Base-by-base conservation (phyloP, 495 filamentous ascomycete species). In the Letharia columbiana region DNA sequence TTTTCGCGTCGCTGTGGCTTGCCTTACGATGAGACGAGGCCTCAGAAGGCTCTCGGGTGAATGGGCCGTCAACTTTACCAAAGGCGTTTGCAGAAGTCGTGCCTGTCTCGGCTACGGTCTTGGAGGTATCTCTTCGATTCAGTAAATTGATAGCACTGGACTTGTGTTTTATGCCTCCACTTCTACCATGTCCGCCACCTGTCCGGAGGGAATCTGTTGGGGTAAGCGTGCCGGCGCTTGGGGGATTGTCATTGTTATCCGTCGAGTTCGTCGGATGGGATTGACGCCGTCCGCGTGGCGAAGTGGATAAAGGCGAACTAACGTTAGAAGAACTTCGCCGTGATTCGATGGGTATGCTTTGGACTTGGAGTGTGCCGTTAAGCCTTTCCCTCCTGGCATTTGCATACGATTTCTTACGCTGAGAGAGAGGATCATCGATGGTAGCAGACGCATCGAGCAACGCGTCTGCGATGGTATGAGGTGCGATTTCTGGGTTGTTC, bases 381-480 rank as follows among this genome's bases (percentile, higher is more conserved):
- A 83, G 63, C 31, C 78, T 74, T 47, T 76, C 78, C 72, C 72
- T 84, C 76, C 78, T 80, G 73, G 69, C 80, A 75, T 80, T 81
- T 69, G 81, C 67, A 61, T 83, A 77, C 61, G 81, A 81, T 71
- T 82, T 79, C 69, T 86, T 78, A 72, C 84, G 81, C 68, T 81
- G 79, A n/a, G 77, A 77, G 7, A 85, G 70, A 2, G 84, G 78
- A 67, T 87, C 86, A 71, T 96, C 89, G 68, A 94, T 91, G 2
- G 90, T 90, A 73, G 89, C 91, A 3, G 92, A 95, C 20, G 95
- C 94, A 76, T 99, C 95, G 12, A 95, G 80, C 9, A 99, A 78
- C 11, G 94, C 93, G 75, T 97, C 92, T 33, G 89, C 84, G 64
- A 99, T 94, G 1, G 92, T 96, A 72, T 87, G 86, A 23, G 85